These are phyloP conservation scores for Candida silvatica DNA, from an alignment of 805 yeast species.

Conservation along the genomic window DNA sequence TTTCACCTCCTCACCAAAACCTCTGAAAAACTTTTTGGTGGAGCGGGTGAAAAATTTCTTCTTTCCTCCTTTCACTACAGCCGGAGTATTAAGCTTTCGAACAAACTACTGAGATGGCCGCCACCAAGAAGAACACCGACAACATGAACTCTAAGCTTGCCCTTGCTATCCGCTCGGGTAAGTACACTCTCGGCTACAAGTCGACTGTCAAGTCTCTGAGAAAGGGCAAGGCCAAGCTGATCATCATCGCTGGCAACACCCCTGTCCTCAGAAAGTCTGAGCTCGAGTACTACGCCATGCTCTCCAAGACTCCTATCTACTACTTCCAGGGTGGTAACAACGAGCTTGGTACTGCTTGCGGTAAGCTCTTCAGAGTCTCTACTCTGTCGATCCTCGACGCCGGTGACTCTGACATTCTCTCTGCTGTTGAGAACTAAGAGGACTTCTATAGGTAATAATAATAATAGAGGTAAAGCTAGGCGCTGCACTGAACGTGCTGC, in stretches of 20 bases:
- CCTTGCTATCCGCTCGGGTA: conserved; percentile 98
- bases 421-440: conserved; percentile 36
- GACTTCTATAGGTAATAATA: conserved; percentile 1
- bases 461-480: too few relatives aligned
- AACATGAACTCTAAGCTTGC: conserved; percentile 97
- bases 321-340: conserved; percentile 99
- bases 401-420: conserved; percentile 99
- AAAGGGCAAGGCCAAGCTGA: conserved; percentile 97
- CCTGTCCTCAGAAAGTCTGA: conserved; percentile 99
- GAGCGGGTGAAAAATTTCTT: neutral
- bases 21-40: too few relatives aligned
- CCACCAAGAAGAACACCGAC: conserved; percentile 83
- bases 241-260: conserved; percentile 98
- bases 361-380: conserved; percentile 99
- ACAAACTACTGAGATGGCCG: conserved; percentile 95
- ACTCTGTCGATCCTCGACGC: conserved; percentile 92
- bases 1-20: too few relatives aligned
- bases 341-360: conserved; percentile 99
- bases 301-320: conserved; percentile 94
- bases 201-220: conserved; percentile 97
- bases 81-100: too few relatives aligned
- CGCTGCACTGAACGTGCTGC: too few relatives aligned
- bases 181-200: conserved; percentile 99
- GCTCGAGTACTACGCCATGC: conserved; percentile 99
- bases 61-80: conserved; percentile 26